A percentile compares a stretch with the other conserved stretches of the same genome.
phyloP scores from a whole-genome alignment of 106 monocot species.

The Cymbidium sinense region DNA sequence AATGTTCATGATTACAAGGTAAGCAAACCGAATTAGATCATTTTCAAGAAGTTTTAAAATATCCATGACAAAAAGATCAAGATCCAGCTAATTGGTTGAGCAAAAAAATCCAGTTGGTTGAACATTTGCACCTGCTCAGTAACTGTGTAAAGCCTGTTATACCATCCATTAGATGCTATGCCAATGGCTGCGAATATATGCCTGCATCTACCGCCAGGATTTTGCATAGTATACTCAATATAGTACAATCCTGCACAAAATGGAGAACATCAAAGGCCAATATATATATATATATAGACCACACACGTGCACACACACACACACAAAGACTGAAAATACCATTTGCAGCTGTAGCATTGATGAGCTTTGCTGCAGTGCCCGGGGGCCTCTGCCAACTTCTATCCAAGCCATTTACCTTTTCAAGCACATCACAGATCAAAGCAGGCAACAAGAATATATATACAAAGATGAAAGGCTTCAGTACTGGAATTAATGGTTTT shows the following conservation, averaged over 20 bases:
- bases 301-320: too few relatives aligned
- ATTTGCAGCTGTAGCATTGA: conserved; percentile 65
- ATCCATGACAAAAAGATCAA: too few relatives aligned
- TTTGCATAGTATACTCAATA: conserved; percentile 88
- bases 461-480: not conserved
- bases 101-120: too few relatives aligned
- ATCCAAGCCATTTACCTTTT: conserved; percentile 78
- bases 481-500: not conserved
- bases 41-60: not conserved
- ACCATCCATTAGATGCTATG: conserved; percentile 81
- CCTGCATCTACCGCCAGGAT: conserved; percentile 68
- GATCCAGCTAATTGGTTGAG: too few relatives aligned
- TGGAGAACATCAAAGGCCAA: too few relatives aligned
- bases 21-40: not conserved
- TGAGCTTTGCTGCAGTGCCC: conserved; percentile 77
- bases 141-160: conserved; percentile 91
- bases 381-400: conserved; percentile 89
- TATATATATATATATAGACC: not conserved
- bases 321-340: conserved; percentile 27
- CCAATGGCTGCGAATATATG: conserved; percentile 80
- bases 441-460: not conserved
- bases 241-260: conserved; percentile 68
- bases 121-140: conserved; percentile 55
- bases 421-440: conserved; percentile 1
- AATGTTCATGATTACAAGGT: not conserved